phyloP scores from a whole-genome alignment of 257 asterid species.

The Fraxinus americana region DNA sequence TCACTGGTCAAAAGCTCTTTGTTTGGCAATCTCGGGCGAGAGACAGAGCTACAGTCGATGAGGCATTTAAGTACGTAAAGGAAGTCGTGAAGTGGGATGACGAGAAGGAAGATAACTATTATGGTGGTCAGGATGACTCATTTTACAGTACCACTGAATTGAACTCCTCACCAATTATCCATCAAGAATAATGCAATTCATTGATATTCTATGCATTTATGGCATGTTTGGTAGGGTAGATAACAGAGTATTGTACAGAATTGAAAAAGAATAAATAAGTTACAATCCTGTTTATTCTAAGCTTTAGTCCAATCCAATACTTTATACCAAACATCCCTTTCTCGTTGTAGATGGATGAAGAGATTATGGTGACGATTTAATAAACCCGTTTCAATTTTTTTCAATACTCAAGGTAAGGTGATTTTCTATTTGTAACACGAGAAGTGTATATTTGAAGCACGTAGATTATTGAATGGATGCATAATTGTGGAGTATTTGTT shows the following conservation, averaged over 20 bases:
- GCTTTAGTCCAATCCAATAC: neutral
- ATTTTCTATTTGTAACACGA: neutral
- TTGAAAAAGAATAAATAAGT: neutral
- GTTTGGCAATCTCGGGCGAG: constrained; percentile 88
- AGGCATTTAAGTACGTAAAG: constrained; percentile 77
- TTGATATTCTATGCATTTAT: neutral
- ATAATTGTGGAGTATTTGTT: too few relatives aligned
- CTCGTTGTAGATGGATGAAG: neutral
- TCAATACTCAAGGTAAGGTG: neutral
- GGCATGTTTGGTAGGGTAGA: neutral
- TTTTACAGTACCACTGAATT: constrained; percentile 88
- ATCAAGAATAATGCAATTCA: constrained; percentile 37
- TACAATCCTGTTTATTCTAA: neutral
- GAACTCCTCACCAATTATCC: constrained; percentile 55
- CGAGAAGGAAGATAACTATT: constrained; percentile 68
- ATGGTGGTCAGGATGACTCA: constrained; percentile 65
- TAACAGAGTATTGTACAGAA: neutral
- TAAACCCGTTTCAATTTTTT: neutral
- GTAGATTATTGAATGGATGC: neutral
- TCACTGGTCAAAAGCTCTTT: constrained; percentile 68
- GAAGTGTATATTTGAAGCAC: neutral
- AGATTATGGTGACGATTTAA: neutral
- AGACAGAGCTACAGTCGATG: constrained; percentile 71
- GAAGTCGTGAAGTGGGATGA: constrained; percentile 96
- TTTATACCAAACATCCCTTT: neutral